Evolutionary conservation across 441 rosid species (phyloP).

Genomic region (Euphorbia celastroides): DNA sequence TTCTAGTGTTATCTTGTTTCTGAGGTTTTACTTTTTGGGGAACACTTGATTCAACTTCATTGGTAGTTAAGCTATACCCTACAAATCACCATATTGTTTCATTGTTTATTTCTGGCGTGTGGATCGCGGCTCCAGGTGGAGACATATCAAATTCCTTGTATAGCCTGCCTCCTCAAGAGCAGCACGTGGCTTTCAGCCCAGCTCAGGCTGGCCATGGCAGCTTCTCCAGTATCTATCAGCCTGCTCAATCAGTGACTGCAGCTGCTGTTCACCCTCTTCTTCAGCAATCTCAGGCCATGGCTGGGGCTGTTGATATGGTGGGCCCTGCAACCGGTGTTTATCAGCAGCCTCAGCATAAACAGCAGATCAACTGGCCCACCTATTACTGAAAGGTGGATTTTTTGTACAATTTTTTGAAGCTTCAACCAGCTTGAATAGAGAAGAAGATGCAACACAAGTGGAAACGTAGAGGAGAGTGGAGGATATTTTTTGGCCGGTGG

Average conservation of each 20-base stretch:
- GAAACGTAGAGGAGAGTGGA: slow-evolving; percentile 22
- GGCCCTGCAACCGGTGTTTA: slow-evolving; percentile 70
- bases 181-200: slow-evolving; percentile 73
- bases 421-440: slow-evolving; percentile 36
- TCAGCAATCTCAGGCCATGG: slow-evolving; percentile 74
- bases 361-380: slow-evolving; percentile 87
- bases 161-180: slow-evolving; percentile 79
- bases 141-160: slow-evolving; percentile 73
- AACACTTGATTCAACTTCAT: not conserved
- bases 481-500: slow-evolving; percentile 21
- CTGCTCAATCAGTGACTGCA: slow-evolving; percentile 68
- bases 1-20: not conserved
- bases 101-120: slow-evolving; percentile 42
- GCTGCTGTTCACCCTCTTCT: slow-evolving; percentile 68
- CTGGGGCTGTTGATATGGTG: slow-evolving; percentile 68
- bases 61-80: too few relatives aligned
- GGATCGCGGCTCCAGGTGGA: slow-evolving; percentile 80
- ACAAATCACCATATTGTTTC: not conserved
- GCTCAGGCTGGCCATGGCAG: slow-evolving; percentile 69
- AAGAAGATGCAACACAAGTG: slow-evolving; percentile 23
- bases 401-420: slow-evolving; percentile 36
- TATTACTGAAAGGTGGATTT: slow-evolving; percentile 52
- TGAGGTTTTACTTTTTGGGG: not conserved
- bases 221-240: slow-evolving; percentile 67
- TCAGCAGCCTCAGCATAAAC: slow-evolving; percentile 94